These are phyloP conservation scores for Tulasnella sp. DNA, from an alignment of 768 basidiomycete species.

Conservation along the genomic window DNA sequence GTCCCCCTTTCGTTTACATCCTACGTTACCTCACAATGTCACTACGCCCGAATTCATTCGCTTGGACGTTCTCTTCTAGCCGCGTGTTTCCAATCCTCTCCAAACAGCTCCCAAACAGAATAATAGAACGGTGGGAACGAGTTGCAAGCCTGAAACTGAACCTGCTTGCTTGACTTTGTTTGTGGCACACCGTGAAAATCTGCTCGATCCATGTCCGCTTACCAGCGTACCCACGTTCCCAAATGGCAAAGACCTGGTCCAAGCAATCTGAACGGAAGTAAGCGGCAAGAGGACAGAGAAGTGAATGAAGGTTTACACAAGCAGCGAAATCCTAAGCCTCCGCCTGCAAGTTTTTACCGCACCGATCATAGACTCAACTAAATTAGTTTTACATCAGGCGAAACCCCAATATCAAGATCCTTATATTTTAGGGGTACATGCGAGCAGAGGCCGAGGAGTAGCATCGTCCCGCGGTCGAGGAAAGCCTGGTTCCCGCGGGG, in stretches of 20 bases:
- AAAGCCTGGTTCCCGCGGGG: neutral
- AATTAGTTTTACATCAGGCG: neutral
- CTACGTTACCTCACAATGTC: neutral
- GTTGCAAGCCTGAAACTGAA: neutral
- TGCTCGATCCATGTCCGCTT: neutral
- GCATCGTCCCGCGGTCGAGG: neutral
- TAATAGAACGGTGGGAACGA: neutral
- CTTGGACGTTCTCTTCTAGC: neutral
- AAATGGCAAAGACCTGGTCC: neutral
- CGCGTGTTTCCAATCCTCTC: neutral
- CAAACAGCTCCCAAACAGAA: neutral
- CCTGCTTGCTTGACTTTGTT: neutral
- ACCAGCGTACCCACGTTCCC: neutral
- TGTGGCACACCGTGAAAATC: slow-evolving; percentile 1
- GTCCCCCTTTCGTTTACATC: neutral
- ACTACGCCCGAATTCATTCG: neutral
- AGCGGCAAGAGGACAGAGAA: neutral
- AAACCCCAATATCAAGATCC: neutral
- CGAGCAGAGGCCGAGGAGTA: neutral
- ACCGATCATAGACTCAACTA: neutral
- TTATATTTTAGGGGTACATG: neutral
- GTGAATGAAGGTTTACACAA: neutral
- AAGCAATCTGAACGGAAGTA: neutral
- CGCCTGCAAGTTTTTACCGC: neutral
- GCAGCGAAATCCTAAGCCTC: neutral